Base-by-base conservation (phyloP, 805 yeast genomes). In the Ogataea pignaliae region DNA sequence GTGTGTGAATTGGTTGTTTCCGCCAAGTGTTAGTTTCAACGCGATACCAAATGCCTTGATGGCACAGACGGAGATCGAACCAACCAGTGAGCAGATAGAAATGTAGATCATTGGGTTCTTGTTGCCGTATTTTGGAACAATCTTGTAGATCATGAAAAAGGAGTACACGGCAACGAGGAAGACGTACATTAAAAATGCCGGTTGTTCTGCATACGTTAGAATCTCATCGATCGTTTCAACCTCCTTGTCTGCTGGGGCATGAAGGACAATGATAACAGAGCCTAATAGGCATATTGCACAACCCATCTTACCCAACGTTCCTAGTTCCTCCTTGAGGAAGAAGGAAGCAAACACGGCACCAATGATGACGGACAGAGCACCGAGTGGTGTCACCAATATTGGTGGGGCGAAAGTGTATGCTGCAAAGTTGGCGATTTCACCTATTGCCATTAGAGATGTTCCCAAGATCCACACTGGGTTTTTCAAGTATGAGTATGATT, bases 391-490 rank as follows among this genome's bases (percentile, higher is more conserved):
- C 35, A 88, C 97, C 54, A 88, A 66, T 51, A 89, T 85, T 1
- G 96, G 95, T 3, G 97, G 96, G 0, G 97, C 97, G 73, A 88
- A 88, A 1, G 96, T 88, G 61, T 88, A 88, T 0, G 97, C 97
- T 3, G 96, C 96, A 61, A 88, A 88, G 61, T 88, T 88, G 45
- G 96, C 96, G 34, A 88, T 67, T 60, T 88, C 97, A 6, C 97
- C 97, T 17, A 88, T 66, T 2, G 93, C 95, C 97, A 88, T 83
- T 39, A 95, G 81, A 29, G 81, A 57, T 75, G 89, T 89, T 11
- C 97, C 97, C 0, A 91, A 86, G 87, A 95, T 86, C 97, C 97
- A 88, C 33, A 87, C 77, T 11, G 97, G 96, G 61, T 85, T 88
- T 52, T 76, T 80, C 50, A 88, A 68, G 60, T 88, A 88, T 55